Conservation (phyloP, 352 stramenopile genomes). For the Phytophthora macrochlamydospora region DNA sequence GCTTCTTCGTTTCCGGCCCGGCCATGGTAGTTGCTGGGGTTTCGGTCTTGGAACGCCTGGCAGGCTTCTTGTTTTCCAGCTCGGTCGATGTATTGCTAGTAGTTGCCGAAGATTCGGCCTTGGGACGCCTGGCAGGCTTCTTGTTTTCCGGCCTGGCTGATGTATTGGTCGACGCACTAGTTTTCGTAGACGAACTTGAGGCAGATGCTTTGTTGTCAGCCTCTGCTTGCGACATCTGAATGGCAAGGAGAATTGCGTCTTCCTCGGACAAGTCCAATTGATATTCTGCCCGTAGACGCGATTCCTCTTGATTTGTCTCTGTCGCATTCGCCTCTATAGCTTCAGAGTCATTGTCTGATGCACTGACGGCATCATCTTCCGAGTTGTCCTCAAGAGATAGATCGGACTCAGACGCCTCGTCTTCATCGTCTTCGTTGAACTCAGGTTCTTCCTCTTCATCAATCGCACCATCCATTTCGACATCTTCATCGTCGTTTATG, state of each 20-base stretch:
- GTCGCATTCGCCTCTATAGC: constrained; percentile 24
- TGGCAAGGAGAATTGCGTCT: constrained; percentile 65
- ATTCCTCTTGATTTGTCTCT: constrained; percentile 40
- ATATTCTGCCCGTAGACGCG: constrained; percentile 61
- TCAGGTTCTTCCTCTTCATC: constrained; percentile 54
- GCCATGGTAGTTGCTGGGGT: no score
- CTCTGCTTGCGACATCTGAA: constrained; percentile 61
- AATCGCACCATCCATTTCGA: constrained; percentile 31
- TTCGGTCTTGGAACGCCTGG: no score
- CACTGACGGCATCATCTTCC: constrained; percentile 56
- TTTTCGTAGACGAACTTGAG: no score
- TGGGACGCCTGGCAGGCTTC: neutral
- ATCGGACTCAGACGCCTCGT: constrained; percentile 54
- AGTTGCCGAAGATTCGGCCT: neutral
- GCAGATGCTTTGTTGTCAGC: neutral
- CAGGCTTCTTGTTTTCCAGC: constrained; percentile 7
- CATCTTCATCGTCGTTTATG: constrained; percentile 34
- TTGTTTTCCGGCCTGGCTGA: constrained; percentile 6
- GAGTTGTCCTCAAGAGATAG: constrained; percentile 61
- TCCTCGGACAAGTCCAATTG: constrained; percentile 78
- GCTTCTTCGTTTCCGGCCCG: no score
- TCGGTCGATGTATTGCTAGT: neutral
- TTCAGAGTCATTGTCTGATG: constrained; percentile 45
- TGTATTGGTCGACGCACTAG: neutral
- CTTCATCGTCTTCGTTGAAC: constrained; percentile 47